Evolutionary conservation across 495 filamentous ascomycete species (phyloP).

Genomic region (Acidiella bohemica): DNA sequence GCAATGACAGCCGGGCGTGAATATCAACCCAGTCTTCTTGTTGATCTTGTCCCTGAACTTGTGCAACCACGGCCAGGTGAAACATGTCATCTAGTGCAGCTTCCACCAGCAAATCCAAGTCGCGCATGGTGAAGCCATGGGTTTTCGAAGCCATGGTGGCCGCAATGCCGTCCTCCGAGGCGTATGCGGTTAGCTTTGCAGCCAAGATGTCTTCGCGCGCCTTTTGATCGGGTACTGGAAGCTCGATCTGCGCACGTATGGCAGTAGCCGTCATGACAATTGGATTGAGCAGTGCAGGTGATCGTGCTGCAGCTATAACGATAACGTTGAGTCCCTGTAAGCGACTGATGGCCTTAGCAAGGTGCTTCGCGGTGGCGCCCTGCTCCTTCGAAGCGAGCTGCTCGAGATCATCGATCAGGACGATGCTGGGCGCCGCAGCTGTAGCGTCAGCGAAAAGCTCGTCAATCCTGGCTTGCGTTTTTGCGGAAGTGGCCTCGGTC

Average conservation of each 20-base stretch:
- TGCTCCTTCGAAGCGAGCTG: conserved; percentile 39
- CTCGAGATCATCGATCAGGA: conserved; percentile 75
- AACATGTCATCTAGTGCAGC: background rate
- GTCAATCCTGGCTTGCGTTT: conserved; percentile 41
- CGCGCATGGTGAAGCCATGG: conserved; percentile 56
- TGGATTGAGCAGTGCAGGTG: conserved; percentile 60
- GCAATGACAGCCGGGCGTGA: background rate
- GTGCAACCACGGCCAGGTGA: too few species aligned
- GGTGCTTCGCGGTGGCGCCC: conserved; percentile 22
- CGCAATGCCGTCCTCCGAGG: conserved; percentile 28
- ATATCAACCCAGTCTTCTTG: background rate
- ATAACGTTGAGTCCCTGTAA: conserved; percentile 40
- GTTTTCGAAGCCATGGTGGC: conserved; percentile 40
- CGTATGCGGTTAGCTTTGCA: conserved; percentile 27
- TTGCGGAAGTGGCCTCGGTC: conserved; percentile 29
- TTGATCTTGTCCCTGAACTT: background rate
- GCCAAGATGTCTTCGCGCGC: conserved; percentile 65
- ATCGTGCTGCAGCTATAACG: conserved; percentile 60
- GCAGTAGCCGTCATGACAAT: conserved; percentile 52
- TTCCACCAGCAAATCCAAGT: conserved; percentile 39
- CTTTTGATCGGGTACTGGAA: conserved; percentile 61
- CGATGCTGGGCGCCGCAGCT: conserved; percentile 59
- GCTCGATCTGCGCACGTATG: conserved; percentile 58
- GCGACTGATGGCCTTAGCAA: conserved; percentile 34
- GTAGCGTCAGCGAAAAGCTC: conserved; percentile 60